Conservation (phyloP, 179 eudicot species). For the Silene coronaria region DNA sequence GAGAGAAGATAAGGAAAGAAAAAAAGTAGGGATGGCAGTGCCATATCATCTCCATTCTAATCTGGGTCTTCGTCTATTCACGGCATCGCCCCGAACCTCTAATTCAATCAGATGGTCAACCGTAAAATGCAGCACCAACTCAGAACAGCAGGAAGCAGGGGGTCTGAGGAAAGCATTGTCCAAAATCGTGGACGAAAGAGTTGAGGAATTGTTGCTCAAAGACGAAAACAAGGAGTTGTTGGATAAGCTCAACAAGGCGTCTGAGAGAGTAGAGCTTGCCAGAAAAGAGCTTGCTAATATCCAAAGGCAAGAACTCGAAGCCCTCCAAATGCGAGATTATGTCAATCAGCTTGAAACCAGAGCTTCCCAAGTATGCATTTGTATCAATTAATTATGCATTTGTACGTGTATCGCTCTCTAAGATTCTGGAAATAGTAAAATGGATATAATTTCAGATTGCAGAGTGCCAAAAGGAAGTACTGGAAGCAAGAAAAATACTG, state of each 20-base stretch:
- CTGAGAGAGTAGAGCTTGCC: conserved; percentile 70
- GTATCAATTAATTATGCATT: too few relatives aligned
- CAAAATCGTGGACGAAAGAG: conserved; percentile 59
- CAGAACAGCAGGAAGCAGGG: conserved; percentile 22
- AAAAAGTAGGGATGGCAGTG: conserved; percentile 10
- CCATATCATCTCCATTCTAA: conserved; percentile 18
- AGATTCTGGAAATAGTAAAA: too few relatives aligned
- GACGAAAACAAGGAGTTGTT: conserved; percentile 76
- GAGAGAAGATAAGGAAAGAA: conserved; percentile 4
- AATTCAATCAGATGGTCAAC: conserved; percentile 2
- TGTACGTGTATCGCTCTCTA: too few relatives aligned
- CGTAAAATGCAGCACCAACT: conserved; percentile 34
- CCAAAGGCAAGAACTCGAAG: conserved; percentile 67
- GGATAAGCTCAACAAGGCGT: conserved; percentile 65
- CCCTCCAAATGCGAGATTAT: conserved; percentile 52
- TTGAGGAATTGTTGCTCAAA: conserved; percentile 55
- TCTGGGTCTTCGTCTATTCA: conserved; percentile 7
- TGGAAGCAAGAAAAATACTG: conserved; percentile 69
- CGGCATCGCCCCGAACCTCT: neutral
- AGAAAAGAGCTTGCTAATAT: conserved; percentile 68
- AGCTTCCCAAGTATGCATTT: conserved; percentile 89
- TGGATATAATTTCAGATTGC: conserved; percentile 47
- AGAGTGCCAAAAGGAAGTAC: conserved; percentile 78
- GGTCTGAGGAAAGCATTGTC: conserved; percentile 49
- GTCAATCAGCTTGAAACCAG: conserved; percentile 56